phyloP scores from a whole-genome alignment of 306 rosid genomes.

The Prinsepia uniflora region DNA sequence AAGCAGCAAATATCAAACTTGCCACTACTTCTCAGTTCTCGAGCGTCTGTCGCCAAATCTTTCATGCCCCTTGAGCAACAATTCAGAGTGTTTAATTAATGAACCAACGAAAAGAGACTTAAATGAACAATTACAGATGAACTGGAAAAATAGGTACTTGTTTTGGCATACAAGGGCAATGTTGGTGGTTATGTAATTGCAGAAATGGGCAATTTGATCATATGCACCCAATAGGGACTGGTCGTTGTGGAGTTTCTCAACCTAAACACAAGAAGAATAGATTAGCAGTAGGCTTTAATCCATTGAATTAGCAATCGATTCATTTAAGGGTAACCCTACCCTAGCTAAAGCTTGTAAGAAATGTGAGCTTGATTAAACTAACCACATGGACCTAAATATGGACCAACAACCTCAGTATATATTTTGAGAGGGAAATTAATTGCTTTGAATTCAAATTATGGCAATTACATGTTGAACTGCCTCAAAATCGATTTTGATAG shows the following conservation, averaged over 20 bases:
- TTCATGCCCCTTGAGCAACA: background rate
- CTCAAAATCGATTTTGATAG: too few relatives aligned
- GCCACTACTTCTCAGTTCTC: constrained; percentile 34
- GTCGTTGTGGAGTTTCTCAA: constrained; percentile 10
- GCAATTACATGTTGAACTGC: too few relatives aligned
- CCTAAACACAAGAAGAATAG: background rate
- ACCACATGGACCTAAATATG: too few relatives aligned
- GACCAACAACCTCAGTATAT: too few relatives aligned
- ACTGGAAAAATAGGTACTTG: background rate
- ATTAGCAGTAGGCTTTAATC: too few relatives aligned
- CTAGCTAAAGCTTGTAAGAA: too few relatives aligned
- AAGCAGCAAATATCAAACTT: constrained; percentile 34
- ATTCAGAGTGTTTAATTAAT: background rate
- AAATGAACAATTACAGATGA: too few relatives aligned
- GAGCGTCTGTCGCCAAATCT: constrained; percentile 6
- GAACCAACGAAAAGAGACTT: background rate
- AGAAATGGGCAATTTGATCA: constrained; percentile 7
- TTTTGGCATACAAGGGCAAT: background rate
- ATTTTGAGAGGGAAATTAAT: too few relatives aligned
- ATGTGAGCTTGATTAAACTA: too few relatives aligned
- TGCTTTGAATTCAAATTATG: too few relatives aligned
- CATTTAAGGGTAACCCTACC: too few relatives aligned
- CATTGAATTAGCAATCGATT: too few relatives aligned
- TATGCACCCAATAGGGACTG: constrained; percentile 9
- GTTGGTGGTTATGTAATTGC: background rate